Evolutionary conservation across 2,329 filamentous ascomycete species (phyloP), one percentile per base, ranked within the genome.

Genomic region (Fusarium sp.): DNA sequence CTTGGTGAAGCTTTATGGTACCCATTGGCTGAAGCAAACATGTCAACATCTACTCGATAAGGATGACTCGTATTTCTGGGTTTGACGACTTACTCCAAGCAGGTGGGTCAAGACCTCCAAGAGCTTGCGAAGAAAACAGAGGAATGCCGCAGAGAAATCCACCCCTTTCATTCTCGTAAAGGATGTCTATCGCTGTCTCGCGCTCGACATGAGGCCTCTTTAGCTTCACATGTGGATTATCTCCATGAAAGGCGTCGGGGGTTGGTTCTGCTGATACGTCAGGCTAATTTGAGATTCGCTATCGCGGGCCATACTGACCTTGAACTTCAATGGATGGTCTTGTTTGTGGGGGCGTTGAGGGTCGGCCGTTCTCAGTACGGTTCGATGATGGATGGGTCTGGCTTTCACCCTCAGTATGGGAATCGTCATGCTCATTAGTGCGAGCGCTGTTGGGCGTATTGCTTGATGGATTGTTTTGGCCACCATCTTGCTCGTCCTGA

Each of bases 101-200:
- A 13, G 93, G 83, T 1, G 95, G 94, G 79, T 99, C 96, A 55
- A 97, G 89, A 69, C 94, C 93, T 41, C 97, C 91, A 3, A 99
- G 88, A 4, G 95, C 96, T 72, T 92, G 92, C 13, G 91, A 89
- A 3, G 95, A 97, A 85, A 98, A 99, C n/a, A 97, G 88, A 0
- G 95, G 92, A 18, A 95, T 89, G 34, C 96, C 96, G 78, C 96
- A 98, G 70, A 97, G 86, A 79, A 98, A 97, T 44, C 90, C 91
- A 17, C 96, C 96, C 65, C 96, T 90, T 84, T 99, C 94, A 79
- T 99, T 99, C 82, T 99, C 96, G 82, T 97, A 98, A 1, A 99
- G 86, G 10, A 98, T 89, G 73, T 99, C 96, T 69, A 98, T 90
- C 34, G 89, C 91, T 6, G 86, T 85, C 73, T 91, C 80, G 84